These are phyloP conservation scores for Wickerhamiella kazuoi DNA, from an alignment of 805 yeast species.

Conservation along the genomic window DNA sequence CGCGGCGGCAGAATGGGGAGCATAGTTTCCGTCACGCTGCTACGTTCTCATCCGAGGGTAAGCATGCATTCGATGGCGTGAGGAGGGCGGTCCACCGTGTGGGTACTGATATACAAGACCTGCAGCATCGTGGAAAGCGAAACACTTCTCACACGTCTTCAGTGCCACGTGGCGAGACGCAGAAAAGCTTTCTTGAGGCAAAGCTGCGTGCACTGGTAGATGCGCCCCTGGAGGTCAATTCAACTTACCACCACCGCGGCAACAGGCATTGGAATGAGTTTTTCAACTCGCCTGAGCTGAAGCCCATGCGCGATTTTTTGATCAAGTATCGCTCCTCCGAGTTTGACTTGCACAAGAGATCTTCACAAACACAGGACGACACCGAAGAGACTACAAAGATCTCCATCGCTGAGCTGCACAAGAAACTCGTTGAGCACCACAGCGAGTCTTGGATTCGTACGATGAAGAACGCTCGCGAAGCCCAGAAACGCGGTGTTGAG, in stretches of 20 bases:
- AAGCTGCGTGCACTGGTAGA: background rate
- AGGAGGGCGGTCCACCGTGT: background rate
- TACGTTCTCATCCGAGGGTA: background rate
- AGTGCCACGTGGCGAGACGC: background rate
- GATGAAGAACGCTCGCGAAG: constrained; percentile 25
- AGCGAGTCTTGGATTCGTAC: constrained; percentile 57
- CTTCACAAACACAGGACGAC: background rate
- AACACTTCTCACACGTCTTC: background rate
- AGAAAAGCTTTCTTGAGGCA: background rate
- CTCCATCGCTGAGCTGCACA: constrained; percentile 20
- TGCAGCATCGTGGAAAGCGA: background rate
- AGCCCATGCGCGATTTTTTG: background rate
- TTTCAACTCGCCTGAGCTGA: background rate
- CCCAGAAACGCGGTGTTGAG: constrained; percentile 22
- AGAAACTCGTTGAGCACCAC: constrained; percentile 29
- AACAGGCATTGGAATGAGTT: constrained; percentile 1
- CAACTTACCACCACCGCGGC: background rate
- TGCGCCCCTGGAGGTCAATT: constrained; percentile 1
- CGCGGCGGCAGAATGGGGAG: too few relatives aligned
- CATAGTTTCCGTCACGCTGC: background rate
- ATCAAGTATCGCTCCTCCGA: constrained; percentile 24
- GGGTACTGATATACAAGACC: background rate
- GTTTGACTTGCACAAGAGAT: background rate
- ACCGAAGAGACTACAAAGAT: constrained; percentile 1
- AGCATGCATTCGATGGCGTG: background rate